Evolutionary conservation across 2,329 filamentous ascomycete species (phyloP).

Genomic region (Pseudogymnoascus sp.): DNA sequence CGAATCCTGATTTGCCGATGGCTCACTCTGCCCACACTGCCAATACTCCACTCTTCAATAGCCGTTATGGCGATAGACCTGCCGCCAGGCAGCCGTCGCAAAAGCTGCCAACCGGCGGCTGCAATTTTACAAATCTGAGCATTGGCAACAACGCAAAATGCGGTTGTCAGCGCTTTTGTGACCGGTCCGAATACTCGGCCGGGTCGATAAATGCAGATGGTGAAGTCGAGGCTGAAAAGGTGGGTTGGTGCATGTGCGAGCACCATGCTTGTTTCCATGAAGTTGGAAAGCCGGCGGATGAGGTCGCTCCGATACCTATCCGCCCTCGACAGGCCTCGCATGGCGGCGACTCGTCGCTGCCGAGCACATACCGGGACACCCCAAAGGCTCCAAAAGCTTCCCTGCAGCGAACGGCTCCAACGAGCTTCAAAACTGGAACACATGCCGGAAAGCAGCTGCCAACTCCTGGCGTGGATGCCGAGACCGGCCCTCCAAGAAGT

Average conservation of each 20-base stretch:
- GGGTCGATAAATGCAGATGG: background rate
- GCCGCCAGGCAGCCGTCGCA: constrained; percentile 15
- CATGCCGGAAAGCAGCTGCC: background rate
- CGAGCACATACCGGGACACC: background rate
- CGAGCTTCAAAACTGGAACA: background rate
- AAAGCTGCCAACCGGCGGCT: constrained; percentile 40
- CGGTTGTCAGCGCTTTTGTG: constrained; percentile 48
- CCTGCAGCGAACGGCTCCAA: background rate
- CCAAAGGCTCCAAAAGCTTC: background rate
- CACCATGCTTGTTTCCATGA: constrained; percentile 52
- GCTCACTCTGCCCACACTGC: constrained; percentile 22
- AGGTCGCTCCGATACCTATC: background rate
- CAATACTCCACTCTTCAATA: constrained; percentile 26
- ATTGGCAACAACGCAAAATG: constrained; percentile 37
- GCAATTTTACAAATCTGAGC: constrained; percentile 43
- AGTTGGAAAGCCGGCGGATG: background rate
- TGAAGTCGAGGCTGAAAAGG: constrained; percentile 10
- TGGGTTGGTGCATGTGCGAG: constrained; percentile 41
- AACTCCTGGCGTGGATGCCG: background rate
- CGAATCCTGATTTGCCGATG: constrained; percentile 20
- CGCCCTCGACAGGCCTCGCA: background rate
- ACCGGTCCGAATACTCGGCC: constrained; percentile 27
- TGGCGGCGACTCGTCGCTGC: background rate
- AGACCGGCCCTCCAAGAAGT: background rate
- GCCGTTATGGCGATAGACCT: constrained; percentile 18